Conservation (phyloP, 2,329 filamentous ascomycete genomes). For the Plectosphaerella cucumerina region DNA sequence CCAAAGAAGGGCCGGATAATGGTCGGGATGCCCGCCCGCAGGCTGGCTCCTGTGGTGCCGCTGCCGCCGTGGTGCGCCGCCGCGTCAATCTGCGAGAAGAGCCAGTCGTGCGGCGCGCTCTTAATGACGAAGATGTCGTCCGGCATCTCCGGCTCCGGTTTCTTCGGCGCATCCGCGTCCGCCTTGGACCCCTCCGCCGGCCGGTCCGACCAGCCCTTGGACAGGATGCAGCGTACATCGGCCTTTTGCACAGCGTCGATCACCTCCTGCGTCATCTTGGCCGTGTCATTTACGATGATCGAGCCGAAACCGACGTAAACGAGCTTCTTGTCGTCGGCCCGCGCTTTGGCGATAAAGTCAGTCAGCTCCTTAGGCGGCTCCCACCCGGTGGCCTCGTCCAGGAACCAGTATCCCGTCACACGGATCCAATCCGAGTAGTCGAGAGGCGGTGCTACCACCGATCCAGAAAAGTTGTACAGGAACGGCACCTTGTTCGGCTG, state of each 20-base stretch:
- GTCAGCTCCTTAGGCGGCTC: constrained; percentile 70
- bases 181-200: constrained; percentile 16
- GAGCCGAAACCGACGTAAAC: constrained; percentile 98
- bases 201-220: constrained; percentile 95
- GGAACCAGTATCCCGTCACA: constrained; percentile 96
- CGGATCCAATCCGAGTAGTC: constrained; percentile 98
- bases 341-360: constrained; percentile 79
- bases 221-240: constrained; percentile 89
- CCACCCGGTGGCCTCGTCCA: constrained; percentile 70
- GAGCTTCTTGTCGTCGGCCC: constrained; percentile 79
- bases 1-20: constrained; percentile 97
- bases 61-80: constrained; percentile 92
- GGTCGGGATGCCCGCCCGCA: constrained; percentile 86
- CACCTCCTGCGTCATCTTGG: constrained; percentile 85
- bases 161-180: constrained; percentile 39
- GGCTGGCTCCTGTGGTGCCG: constrained; percentile 88
- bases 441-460: constrained; percentile 87
- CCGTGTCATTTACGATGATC: constrained; percentile 87
- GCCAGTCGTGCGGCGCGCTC: constrained; percentile 91
- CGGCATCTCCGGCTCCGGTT: constrained; percentile 63
- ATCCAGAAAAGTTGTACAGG: constrained; percentile 93
- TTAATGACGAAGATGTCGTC: constrained; percentile 84
- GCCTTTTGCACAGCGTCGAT: constrained; percentile 87
- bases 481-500: constrained; percentile 98
- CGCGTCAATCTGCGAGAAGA: constrained; percentile 90